Evolutionary conservation across 139 green algal genomes (phyloP).

Genomic region (Tetraselmis striata): DNA sequence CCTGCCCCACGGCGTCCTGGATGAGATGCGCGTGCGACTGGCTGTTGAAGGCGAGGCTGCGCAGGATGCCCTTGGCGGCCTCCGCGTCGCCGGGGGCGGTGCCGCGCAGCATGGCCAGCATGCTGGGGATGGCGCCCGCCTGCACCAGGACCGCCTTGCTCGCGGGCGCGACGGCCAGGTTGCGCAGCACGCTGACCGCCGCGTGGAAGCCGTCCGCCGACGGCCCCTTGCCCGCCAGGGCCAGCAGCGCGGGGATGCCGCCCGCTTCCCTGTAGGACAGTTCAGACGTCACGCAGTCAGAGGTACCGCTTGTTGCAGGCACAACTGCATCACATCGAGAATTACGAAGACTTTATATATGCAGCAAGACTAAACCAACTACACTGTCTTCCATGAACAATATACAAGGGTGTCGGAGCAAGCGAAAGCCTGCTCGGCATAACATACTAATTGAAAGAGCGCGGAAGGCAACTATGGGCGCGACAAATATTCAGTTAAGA

Average conservation of each 20-base stretch:
- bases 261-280: neutral
- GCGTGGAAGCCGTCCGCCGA: neutral
- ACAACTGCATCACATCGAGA: no score
- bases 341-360: no score
- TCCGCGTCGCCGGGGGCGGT: neutral
- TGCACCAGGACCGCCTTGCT: neutral
- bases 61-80: neutral
- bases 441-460: no score
- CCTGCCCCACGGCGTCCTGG: neutral
- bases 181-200: neutral
- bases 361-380: no score
- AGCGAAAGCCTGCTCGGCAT: no score
- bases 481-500: no score
- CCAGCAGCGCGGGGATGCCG: neutral
- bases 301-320: no score
- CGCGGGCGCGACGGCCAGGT: neutral
- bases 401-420: no score
- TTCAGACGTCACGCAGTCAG: no score
- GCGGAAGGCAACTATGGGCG: no score
- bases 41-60: neutral
- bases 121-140: neutral
- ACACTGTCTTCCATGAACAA: no score
- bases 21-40: neutral
- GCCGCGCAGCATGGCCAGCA: neutral
- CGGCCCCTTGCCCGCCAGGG: neutral